A percentile compares a stretch with the other conserved stretches of the same genome.
Conservation (phyloP, 2,329 filamentous ascomycete genomes). For the Fusarium sp. region DNA sequence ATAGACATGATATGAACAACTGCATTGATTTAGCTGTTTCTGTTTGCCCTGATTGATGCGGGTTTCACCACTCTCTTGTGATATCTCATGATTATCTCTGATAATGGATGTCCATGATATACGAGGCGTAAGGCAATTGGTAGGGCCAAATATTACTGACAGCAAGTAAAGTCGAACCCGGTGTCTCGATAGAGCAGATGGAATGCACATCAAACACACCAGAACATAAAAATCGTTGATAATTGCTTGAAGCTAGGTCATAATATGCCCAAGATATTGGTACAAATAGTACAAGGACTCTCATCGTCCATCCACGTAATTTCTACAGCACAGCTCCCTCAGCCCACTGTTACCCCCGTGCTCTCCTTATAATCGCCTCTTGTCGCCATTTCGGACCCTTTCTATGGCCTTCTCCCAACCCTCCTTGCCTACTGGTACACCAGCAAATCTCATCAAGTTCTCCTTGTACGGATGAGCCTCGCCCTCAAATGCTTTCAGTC, state of each 20-base stretch:
- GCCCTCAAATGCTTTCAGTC: slow-evolving; percentile 97
- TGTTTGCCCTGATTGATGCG: background rate
- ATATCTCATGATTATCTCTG: background rate
- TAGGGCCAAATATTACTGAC: background rate
- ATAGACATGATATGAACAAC: slow-evolving; percentile 5
- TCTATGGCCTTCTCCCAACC: slow-evolving; percentile 67
- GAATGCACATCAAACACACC: background rate
- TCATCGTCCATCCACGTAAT: slow-evolving; percentile 34
- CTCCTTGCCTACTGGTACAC: slow-evolving; percentile 64
- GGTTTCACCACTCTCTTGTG: no score
- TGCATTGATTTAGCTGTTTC: background rate
- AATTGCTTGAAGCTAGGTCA: slow-evolving; percentile 47
- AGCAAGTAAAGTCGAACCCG: background rate
- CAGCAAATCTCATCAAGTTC: slow-evolving; percentile 82
- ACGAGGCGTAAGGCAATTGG: background rate
- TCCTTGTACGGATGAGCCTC: slow-evolving; percentile 88
- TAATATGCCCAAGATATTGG: slow-evolving; percentile 48
- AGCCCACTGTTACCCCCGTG: background rate
- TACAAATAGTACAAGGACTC: slow-evolving; percentile 52
- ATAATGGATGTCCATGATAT: background rate
- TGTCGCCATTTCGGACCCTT: slow-evolving; percentile 63
- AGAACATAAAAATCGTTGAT: slow-evolving; percentile 26
- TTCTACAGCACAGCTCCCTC: slow-evolving; percentile 26
- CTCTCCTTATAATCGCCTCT: slow-evolving; percentile 61
- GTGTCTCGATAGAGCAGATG: background rate